These are phyloP conservation scores for Venturia nashicola DNA, from an alignment of 2,329 filamentous ascomycete genomes.

Conservation along the genomic window DNA sequence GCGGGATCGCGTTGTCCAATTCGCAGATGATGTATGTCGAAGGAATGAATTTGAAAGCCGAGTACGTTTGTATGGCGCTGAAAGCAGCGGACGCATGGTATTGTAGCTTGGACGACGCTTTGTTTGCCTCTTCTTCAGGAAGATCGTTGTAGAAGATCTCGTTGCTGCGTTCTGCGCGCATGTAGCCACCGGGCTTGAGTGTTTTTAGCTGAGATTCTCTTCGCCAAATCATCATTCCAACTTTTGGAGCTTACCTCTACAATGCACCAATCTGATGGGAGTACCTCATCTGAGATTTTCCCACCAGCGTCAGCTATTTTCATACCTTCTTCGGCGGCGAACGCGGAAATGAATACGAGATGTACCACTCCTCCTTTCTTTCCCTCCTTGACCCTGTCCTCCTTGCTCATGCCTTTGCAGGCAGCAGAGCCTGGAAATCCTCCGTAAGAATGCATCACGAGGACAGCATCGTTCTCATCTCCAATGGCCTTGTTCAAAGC, in stretches of 20 bases:
- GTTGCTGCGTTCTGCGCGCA: conserved; percentile 23
- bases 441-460: conserved; percentile 25
- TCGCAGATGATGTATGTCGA: conserved; percentile 4
- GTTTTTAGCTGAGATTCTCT: too few relatives aligned
- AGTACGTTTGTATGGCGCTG: background rate
- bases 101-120: conserved; percentile 30
- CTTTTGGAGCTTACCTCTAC: conserved; percentile 13
- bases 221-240: too few relatives aligned
- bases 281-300: too few relatives aligned
- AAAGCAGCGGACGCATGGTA: conserved; percentile 29
- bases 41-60: conserved; percentile 4
- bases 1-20: background rate
- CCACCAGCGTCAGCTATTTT: background rate
- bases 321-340: background rate
- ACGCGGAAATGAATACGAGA: conserved; percentile 14
- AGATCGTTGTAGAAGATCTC: conserved; percentile 41
- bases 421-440: conserved; percentile 20
- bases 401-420: conserved; percentile 18
- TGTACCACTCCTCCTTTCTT: conserved; percentile 21
- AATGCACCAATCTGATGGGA: background rate
- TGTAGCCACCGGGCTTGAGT: conserved; percentile 27
- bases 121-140: conserved; percentile 28
- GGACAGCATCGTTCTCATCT: conserved; percentile 22
- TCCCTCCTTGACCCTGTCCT: conserved; percentile 17
- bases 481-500: conserved; percentile 9